Base-by-base conservation (phyloP, 1,284 basidiomycete species). In the Bondarzewia mesenterica region DNA sequence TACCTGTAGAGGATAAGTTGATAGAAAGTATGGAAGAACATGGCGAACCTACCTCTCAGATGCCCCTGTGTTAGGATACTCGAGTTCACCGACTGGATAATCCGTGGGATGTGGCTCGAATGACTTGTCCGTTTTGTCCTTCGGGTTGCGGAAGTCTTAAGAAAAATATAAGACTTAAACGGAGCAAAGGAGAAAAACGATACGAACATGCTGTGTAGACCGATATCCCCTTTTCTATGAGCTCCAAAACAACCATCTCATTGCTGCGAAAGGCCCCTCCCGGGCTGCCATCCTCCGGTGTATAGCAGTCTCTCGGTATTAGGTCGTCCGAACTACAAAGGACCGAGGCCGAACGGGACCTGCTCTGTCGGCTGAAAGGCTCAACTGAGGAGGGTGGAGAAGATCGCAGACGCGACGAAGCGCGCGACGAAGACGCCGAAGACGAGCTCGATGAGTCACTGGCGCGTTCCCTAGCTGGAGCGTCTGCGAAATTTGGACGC, bases 11-110 rank as follows among this genome's bases (percentile, higher is more conserved):
- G 23, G 10, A 35, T 8, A 49, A 39, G 36, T 48, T 18, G 32
- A 48, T 48, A 39, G 51, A 51, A 44, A 29, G 21, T 39, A 7
- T 23, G 15, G n/a, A 36, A n/a, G 39, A 29, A 46, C 36, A 12
- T 8, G 5, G 47, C 20, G 50, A 22, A 67, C 69, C 51, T 51
- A 82, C 83, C 70, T 72, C 70, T 88, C 86, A 46, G 67, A 67
- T 42, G 84, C 78, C 48, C 72, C 66, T 27, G 62, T 72, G 60
- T 85, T 86, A 26, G 85, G 85, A 58, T 85, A 88, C 60, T 88
- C 85, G 38, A 89, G 67, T 55, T 83, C 80, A 39, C 71, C 74
- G 2, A 70, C 65, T 10, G 85, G 85, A 56, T 76, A 76, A 46
- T 72, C 55, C 4, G 71, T 74, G n/a, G 75, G 71, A 60, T 79